A percentile compares a stretch with the other conserved stretches of the same genome.
phyloP scores from a whole-genome alignment of 1,284 basidiomycete species.

The Schizophyllum commune region DNA sequence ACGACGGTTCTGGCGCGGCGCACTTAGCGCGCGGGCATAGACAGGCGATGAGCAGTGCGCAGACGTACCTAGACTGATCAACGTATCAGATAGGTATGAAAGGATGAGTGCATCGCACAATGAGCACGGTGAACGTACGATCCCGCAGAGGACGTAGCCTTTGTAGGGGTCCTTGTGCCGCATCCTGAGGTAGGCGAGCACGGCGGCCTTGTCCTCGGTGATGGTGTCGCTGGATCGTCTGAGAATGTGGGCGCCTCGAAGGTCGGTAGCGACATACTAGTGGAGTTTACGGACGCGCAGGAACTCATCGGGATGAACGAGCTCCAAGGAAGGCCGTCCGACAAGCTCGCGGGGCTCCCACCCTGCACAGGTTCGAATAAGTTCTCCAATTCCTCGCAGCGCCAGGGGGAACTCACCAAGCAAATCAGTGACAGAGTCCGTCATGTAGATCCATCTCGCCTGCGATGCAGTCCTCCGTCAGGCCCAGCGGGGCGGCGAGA shows the following conservation, averaged over 20 bases:
- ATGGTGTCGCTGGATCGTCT: conserved; percentile 51
- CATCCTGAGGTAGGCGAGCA: conserved; percentile 65
- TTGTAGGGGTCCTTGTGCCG: conserved; percentile 66
- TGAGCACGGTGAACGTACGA: conserved; percentile 37
- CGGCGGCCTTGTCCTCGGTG: conserved; percentile 66
- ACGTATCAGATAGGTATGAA: conserved; percentile 1
- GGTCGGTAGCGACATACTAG: conserved; percentile 37
- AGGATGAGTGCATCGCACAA: conserved; percentile 1
- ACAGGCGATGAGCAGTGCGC: conserved; percentile 6
- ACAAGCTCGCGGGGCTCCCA: conserved; percentile 65
- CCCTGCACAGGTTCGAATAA: conserved; percentile 30
- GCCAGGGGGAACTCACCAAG: conserved; percentile 38
- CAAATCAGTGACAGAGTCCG: conserved; percentile 62
- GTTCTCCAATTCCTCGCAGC: not conserved
- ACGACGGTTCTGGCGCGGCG: conserved; percentile 51
- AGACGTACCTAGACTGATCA: conserved; percentile 27
- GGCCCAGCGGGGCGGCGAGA: not conserved
- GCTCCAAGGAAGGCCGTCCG: conserved; percentile 54
- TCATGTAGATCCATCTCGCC: conserved; percentile 66
- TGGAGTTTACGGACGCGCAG: conserved; percentile 53
- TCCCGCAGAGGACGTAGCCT: conserved; percentile 62
- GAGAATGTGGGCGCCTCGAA: conserved; percentile 5
- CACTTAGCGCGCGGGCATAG: conserved; percentile 14
- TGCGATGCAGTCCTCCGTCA: conserved; percentile 16
- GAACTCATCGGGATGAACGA: conserved; percentile 72